These are phyloP conservation scores for Erysimum cheiri DNA, from an alignment of 441 rosid genomes.

Conservation along the genomic window DNA sequence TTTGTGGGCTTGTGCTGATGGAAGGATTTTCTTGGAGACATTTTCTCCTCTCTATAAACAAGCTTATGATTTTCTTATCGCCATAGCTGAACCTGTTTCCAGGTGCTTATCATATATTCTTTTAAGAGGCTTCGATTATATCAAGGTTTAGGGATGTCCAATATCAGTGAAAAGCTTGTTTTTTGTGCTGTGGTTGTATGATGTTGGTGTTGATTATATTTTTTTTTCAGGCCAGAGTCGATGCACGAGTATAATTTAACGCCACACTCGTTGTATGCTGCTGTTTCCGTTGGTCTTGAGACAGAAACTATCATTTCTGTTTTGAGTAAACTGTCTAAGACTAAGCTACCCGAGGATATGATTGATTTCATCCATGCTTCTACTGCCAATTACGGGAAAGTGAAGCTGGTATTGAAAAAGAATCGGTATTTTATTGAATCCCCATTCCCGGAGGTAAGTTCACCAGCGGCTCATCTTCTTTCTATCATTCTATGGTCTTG, in stretches of 20 bases:
- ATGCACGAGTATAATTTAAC: slow-evolving; percentile 97
- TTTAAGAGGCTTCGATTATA: not conserved
- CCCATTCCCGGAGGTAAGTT: slow-evolving; percentile 84
- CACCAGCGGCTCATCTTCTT: slow-evolving; percentile 5
- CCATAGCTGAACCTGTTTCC: slow-evolving; percentile 97
- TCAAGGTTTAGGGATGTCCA: too few species aligned
- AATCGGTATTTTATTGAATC: slow-evolving; percentile 85
- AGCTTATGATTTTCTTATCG: slow-evolving; percentile 92
- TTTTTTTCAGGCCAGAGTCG: slow-evolving; percentile 75
- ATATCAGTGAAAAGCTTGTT: too few species aligned
- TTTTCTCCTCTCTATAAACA: slow-evolving; percentile 87
- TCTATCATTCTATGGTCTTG: slow-evolving; percentile 26
- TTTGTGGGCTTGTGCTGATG: slow-evolving; percentile 93
- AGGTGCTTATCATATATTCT: slow-evolving; percentile 54
- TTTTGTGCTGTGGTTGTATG: not conserved
- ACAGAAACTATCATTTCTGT: slow-evolving; percentile 86
- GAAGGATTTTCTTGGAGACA: slow-evolving; percentile 84
- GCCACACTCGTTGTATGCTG: slow-evolving; percentile 93
- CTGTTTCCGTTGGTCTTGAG: slow-evolving; percentile 92
- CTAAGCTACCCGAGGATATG: slow-evolving; percentile 88
- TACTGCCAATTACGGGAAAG: slow-evolving; percentile 94
- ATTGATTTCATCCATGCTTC: slow-evolving; percentile 81
- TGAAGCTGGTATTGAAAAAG: slow-evolving; percentile 93
- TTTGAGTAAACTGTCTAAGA: slow-evolving; percentile 86
- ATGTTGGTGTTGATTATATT: slow-evolving; percentile 9